Percentiles rank a stretch among this genome's conserved stretches.
phyloP scores from a whole-genome alignment of 306 rosid genomes.

The Vachellia pachyceras region DNA sequence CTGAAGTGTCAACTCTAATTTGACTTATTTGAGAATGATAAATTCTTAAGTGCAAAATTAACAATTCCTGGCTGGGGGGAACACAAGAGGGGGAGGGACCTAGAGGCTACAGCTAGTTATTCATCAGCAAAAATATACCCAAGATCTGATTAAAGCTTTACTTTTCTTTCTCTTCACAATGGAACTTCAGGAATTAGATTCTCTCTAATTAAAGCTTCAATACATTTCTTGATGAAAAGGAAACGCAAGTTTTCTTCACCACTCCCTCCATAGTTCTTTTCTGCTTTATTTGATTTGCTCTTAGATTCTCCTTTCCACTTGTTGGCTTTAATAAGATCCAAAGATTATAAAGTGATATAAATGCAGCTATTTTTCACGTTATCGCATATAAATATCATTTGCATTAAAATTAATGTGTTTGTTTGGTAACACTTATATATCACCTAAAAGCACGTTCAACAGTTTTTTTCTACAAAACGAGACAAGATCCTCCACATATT shows the following conservation, averaged over 20 bases:
- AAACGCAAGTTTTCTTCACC: background rate
- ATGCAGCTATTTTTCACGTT: background rate
- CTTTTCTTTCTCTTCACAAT: background rate
- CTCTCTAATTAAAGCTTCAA: background rate
- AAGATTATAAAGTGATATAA: background rate
- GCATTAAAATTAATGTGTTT: background rate
- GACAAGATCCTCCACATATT: no score
- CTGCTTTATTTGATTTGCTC: background rate
- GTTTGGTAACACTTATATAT: no score
- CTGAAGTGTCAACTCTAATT: background rate
- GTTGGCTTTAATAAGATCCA: background rate
- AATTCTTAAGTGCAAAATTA: background rate
- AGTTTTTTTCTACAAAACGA: no score
- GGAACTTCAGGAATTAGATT: background rate
- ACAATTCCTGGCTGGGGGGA: background rate
- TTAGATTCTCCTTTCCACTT: background rate
- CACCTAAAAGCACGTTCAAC: no score
- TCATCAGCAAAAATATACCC: background rate
- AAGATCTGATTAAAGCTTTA: background rate
- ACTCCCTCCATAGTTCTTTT: background rate
- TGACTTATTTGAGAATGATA: background rate
- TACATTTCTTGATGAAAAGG: background rate
- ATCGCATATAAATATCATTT: background rate
- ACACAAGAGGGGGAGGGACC: background rate
- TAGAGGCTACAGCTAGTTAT: background rate